A percentile compares a stretch with the other conserved stretches of the same genome.
These are phyloP conservation scores for Neolentinus lepideus DNA, from an alignment of 1,284 basidiomycete genomes.

Conservation along the genomic window DNA sequence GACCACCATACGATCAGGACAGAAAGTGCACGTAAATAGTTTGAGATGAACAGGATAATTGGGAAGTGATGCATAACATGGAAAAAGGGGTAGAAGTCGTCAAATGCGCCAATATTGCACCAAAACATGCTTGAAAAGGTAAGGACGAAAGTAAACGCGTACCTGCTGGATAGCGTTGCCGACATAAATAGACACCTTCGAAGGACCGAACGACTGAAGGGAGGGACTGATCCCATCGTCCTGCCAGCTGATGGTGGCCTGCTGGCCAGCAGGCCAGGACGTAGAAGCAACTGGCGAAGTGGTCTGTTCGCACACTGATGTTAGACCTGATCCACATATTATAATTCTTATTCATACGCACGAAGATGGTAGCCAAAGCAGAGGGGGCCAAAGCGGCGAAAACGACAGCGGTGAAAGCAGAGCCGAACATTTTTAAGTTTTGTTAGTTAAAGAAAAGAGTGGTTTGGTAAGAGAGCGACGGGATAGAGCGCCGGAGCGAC, in stretches of 20 bases:
- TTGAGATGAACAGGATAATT: conserved; percentile 2
- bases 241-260: conserved; percentile 58
- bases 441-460: conserved; percentile 20
- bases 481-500: not conserved
- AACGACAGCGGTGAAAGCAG: conserved; percentile 32
- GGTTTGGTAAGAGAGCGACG: conserved; percentile 28
- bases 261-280: conserved; percentile 51
- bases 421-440: conserved; percentile 39
- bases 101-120: too few relatives aligned
- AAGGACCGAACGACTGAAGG: conserved; percentile 51
- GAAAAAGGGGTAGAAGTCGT: too few relatives aligned
- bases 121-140: too few relatives aligned
- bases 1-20: not conserved
- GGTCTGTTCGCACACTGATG: conserved; percentile 30
- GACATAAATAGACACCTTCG: conserved; percentile 62
- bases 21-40: not conserved
- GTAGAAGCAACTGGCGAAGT: conserved; percentile 52
- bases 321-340: conserved; percentile 8
- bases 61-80: not conserved
- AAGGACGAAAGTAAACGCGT: conserved; percentile 5
- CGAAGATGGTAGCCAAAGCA: conserved; percentile 51
- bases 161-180: conserved; percentile 61
- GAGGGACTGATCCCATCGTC: conserved; percentile 52
- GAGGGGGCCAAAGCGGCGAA: conserved; percentile 48
- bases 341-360: conserved; percentile 27